Conservation (phyloP, 345 rosid genomes). For the Viola odorata region DNA sequence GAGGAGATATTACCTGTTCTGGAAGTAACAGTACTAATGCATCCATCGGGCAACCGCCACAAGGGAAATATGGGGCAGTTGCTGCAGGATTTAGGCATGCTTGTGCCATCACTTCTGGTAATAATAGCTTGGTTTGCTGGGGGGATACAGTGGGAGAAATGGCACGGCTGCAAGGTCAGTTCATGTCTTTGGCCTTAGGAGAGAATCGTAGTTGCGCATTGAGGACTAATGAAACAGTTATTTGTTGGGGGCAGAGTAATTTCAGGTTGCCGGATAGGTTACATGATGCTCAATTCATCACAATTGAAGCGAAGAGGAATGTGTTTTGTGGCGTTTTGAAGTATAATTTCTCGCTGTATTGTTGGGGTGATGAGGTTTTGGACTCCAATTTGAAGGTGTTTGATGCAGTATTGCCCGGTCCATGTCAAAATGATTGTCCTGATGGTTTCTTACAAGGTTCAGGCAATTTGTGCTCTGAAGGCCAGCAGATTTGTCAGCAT, state of each 20-base stretch:
- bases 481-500: conserved; percentile 20
- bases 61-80: conserved; percentile 29
- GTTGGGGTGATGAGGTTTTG: conserved; percentile 54
- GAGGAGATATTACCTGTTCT: conserved; percentile 22
- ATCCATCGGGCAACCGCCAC: not conserved
- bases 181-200: conserved; percentile 51
- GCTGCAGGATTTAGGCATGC: conserved; percentile 55
- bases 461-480: conserved; percentile 27
- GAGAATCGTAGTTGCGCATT: conserved; percentile 54
- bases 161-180: conserved; percentile 26
- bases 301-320: conserved; percentile 46
- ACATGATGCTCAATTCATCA: conserved; percentile 13
- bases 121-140: conserved; percentile 44
- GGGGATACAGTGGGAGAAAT: conserved; percentile 18
- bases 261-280: conserved; percentile 43
- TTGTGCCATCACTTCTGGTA: conserved; percentile 34
- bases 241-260: conserved; percentile 58
- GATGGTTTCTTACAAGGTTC: conserved; percentile 21
- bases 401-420: conserved; percentile 41
- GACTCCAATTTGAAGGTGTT: conserved; percentile 34
- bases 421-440: conserved; percentile 40
- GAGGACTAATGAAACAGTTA: conserved; percentile 30
- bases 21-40: not conserved
- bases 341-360: conserved; percentile 33
- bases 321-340: conserved; percentile 58